These are phyloP conservation scores for Hypoxylon crocopeplum DNA, from an alignment of 495 filamentous ascomycete species.

Conservation along the genomic window DNA sequence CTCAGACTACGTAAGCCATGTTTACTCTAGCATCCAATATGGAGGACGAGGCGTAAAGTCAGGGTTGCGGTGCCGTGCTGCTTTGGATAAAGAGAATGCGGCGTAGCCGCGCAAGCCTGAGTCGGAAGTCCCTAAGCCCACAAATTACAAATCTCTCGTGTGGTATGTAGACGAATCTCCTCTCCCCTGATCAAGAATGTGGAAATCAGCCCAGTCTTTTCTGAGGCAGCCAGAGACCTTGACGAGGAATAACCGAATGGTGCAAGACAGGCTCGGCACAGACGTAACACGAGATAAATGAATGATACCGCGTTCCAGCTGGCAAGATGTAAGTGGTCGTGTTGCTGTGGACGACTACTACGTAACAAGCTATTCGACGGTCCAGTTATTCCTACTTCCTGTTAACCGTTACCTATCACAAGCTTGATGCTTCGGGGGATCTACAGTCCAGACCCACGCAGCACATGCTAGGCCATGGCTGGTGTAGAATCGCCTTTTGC, in stretches of 20 bases:
- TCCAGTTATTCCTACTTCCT: not conserved
- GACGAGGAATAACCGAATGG: no score
- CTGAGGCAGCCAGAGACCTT: slow-evolving; percentile 7
- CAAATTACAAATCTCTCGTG: slow-evolving; percentile 3
- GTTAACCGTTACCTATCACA: slow-evolving; percentile 24
- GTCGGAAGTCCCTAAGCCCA: slow-evolving; percentile 1
- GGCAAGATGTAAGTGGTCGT: slow-evolving; percentile 20
- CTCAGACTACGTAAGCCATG: no score
- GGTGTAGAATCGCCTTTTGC: not conserved
- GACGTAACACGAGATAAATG: slow-evolving; percentile 8
- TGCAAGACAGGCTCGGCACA: not conserved
- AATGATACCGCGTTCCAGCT: slow-evolving; percentile 18
- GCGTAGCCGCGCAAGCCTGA: not conserved
- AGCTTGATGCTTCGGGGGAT: slow-evolving; percentile 1
- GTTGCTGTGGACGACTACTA: slow-evolving; percentile 5
- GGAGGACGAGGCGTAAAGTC: not conserved
- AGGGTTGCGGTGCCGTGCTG: not conserved
- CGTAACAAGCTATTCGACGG: slow-evolving; percentile 5
- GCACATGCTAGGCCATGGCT: slow-evolving; percentile 19
- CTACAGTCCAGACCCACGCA: slow-evolving; percentile 6
- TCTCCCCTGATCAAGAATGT: slow-evolving; percentile 15
- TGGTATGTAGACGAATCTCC: not conserved
- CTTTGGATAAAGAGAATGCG: not conserved
- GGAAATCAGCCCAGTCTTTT: slow-evolving; percentile 8
- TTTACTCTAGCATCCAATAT: no score